phyloP scores from a whole-genome alignment of 371 early-diverging fungal genomes.

The Lichtheimia hyalospora region DNA sequence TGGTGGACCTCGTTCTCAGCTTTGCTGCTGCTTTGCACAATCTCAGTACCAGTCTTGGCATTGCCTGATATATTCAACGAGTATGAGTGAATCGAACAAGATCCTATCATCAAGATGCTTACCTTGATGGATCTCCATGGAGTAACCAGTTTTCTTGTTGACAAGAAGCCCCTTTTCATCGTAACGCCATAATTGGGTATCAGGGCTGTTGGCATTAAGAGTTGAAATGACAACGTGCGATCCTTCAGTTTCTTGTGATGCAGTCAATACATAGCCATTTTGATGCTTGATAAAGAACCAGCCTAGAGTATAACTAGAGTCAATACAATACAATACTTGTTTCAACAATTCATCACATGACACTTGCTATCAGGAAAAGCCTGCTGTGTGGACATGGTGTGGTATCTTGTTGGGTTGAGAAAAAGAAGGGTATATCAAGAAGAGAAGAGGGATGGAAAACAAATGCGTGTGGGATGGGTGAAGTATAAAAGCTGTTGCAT shows the following conservation, averaged over 20 bases:
- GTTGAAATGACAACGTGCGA: conserved; percentile 34
- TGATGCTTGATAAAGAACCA: conserved; percentile 66
- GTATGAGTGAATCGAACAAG: too few species aligned
- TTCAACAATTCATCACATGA: background rate
- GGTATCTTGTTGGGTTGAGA: too few species aligned
- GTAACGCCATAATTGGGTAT: conserved; percentile 57
- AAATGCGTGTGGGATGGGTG: too few species aligned
- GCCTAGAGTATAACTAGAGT: conserved; percentile 49
- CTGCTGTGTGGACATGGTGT: conserved; percentile 7
- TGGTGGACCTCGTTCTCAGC: conserved; percentile 14
- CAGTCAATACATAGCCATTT: conserved; percentile 54
- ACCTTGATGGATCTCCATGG: conserved; percentile 60
- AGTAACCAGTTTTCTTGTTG: conserved; percentile 57
- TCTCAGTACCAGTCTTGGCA: conserved; percentile 43
- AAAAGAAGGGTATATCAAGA: too few species aligned
- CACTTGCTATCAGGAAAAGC: conserved; percentile 11
- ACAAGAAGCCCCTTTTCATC: conserved; percentile 51
- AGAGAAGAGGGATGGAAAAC: too few species aligned
- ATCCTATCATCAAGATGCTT: background rate
- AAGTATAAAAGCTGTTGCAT: too few species aligned
- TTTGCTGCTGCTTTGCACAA: conserved; percentile 32
- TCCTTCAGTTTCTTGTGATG: conserved; percentile 36
- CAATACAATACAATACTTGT: conserved; percentile 22
- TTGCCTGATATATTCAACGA: conserved; percentile 18
- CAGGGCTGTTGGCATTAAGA: conserved; percentile 35